Conservation (phyloP, 2,329 filamentous ascomycete species). For the Samsoniella hepiali region DNA sequence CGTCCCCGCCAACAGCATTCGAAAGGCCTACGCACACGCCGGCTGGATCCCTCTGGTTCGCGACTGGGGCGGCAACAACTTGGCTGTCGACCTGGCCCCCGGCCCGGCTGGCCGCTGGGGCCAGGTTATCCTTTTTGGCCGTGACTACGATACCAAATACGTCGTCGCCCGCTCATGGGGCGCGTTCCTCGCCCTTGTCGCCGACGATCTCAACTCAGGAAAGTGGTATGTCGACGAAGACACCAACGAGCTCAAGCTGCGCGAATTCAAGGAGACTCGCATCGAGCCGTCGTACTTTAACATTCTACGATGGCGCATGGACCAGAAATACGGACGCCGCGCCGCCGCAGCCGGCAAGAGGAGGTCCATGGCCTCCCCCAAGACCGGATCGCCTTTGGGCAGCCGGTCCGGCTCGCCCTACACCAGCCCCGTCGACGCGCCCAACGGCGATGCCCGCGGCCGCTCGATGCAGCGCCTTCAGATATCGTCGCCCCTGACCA, state of each 20-base stretch:
- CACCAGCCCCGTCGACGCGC: slow-evolving; percentile 59
- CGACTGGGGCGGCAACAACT: slow-evolving; percentile 98
- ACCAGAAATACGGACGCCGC: slow-evolving; percentile 85
- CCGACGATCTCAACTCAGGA: slow-evolving; percentile 85
- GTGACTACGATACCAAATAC: slow-evolving; percentile 98
- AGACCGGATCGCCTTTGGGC: slow-evolving; percentile 44
- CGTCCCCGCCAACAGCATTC: slow-evolving; percentile 79
- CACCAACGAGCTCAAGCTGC: slow-evolving; percentile 82
- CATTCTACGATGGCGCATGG: slow-evolving; percentile 89
- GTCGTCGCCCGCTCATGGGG: slow-evolving; percentile 92
- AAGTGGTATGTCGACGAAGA: slow-evolving; percentile 95
- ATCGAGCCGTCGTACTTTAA: slow-evolving; percentile 93
- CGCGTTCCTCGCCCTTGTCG: slow-evolving; percentile 77
- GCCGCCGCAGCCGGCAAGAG: slow-evolving; percentile 44
- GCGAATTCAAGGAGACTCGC: slow-evolving; percentile 83
- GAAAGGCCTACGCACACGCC: slow-evolving; percentile 89
- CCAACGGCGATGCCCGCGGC: slow-evolving; percentile 66
- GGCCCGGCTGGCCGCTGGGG: slow-evolving; percentile 91
- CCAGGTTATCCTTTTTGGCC: slow-evolving; percentile 92
- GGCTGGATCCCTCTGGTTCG: slow-evolving; percentile 94
- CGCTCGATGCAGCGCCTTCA: slow-evolving; percentile 68
- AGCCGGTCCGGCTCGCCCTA: slow-evolving; percentile 60
- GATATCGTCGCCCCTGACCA: slow-evolving; percentile 59
- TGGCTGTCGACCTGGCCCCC: slow-evolving; percentile 88
- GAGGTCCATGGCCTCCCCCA: slow-evolving; percentile 47